These are phyloP conservation scores for Nepenthes alata DNA, from an alignment of 179 eudicot species.

Conservation along the genomic window DNA sequence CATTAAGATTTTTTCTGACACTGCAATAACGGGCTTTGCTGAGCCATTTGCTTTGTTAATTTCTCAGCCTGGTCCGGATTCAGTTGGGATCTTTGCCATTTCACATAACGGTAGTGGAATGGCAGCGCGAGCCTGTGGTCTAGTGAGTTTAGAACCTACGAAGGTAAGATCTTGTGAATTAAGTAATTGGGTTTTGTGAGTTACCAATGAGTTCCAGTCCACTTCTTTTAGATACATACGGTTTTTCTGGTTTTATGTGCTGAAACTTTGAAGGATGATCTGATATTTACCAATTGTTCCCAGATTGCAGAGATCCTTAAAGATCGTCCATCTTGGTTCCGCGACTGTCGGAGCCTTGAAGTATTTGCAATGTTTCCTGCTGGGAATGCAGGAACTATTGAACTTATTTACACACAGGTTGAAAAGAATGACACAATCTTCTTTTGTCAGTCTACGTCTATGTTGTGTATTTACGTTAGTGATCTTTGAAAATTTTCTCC, in stretches of 20 bases:
- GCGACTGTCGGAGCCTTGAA: conserved; percentile 92
- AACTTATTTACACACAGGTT: conserved; percentile 86
- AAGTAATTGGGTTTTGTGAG: not conserved
- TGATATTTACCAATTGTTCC: not conserved
- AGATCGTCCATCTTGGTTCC: conserved; percentile 94
- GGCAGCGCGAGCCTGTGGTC: conserved; percentile 99
- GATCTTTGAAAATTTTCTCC: conserved; percentile 3
- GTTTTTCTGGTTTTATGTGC: not conserved
- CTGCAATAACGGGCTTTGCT: not conserved
- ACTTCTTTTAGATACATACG: not conserved
- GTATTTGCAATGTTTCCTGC: conserved; percentile 74
- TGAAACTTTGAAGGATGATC: not conserved
- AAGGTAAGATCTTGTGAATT: conserved; percentile 38
- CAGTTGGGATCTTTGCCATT: conserved; percentile 98
- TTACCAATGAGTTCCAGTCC: not conserved
- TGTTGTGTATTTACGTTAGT: not conserved
- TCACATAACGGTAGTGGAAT: conserved; percentile 85
- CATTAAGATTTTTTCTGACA: too few relatives aligned
- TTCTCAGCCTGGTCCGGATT: conserved; percentile 99
- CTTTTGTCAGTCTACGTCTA: not conserved
- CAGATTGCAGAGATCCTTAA: conserved; percentile 91
- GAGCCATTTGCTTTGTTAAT: conserved; percentile 1
- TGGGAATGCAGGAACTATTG: conserved; percentile 85
- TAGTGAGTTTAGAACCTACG: conserved; percentile 85
- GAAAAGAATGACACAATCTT: not conserved